Evolutionary conservation across 352 stramenopile genomes (phyloP), one percentile per base, ranked within the genome.

Genomic region (Globisporangium parvum): DNA sequence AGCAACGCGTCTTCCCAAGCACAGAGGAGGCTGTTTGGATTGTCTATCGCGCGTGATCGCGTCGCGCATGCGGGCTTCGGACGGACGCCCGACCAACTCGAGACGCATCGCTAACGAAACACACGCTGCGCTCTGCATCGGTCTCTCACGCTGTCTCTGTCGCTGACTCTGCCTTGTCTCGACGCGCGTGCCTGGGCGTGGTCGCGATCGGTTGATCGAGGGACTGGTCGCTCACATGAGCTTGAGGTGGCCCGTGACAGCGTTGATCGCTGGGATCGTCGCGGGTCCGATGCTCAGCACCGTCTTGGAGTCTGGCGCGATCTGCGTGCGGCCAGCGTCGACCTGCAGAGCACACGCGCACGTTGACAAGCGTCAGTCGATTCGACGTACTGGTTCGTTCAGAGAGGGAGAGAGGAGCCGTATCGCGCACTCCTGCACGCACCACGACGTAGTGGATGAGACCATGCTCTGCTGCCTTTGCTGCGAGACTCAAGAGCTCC

Each of bases 361-460:
- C 1, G 39, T n/a, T n/a, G n/a, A n/a, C n/a, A n/a, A n/a, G n/a
- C n/a, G n/a, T n/a, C n/a, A n/a, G n/a, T n/a, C n/a, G n/a, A n/a
- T n/a, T n/a, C n/a, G n/a, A n/a, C n/a, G n/a, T n/a, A n/a, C n/a
- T n/a, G n/a, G n/a, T n/a, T n/a, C n/a, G n/a, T n/a, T n/a, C n/a
- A n/a, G n/a, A n/a, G n/a, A n/a, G n/a, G n/a, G n/a, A n/a, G n/a
- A n/a, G n/a, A n/a, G n/a, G n/a, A n/a, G n/a, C n/a, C n/a, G n/a
- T n/a, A 9, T 12, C n/a, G 10, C 17, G 0, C 24, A 37, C 46
- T 3, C 17, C 14, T 61, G 56, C n/a, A 66, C 63, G 33, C 61
- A 95, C 85, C 59, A 95, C 85, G 21, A 93, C 63, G 62, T 95
- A 95, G 59, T 91, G 73, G 28, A 90, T 66, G 44, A 95, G 71